Percentiles rank a stretch among this genome's conserved stretches.
phyloP scores from a whole-genome alignment of 768 basidiomycete species.

The Suillus bovinus region DNA sequence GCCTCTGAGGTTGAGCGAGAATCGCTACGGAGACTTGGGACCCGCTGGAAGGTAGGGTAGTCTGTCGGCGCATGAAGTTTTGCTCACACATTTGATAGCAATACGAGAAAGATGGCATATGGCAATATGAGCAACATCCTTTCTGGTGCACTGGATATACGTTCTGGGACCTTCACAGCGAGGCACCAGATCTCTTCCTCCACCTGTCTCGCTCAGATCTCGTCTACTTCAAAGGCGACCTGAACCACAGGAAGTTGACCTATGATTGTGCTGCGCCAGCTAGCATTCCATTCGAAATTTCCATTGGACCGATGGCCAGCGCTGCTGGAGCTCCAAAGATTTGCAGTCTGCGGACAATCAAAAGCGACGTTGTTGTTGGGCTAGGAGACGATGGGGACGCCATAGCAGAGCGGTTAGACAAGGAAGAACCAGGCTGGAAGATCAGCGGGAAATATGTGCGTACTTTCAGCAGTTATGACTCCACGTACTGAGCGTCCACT shows the following conservation, averaged over 20 bases:
- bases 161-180: constrained; percentile 82
- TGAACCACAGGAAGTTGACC: constrained; percentile 90
- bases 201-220: constrained; percentile 88
- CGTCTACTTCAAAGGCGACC: constrained; percentile 92
- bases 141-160: constrained; percentile 98
- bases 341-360: constrained; percentile 87
- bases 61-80: neutral
- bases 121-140: constrained; percentile 92
- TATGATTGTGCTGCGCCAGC: constrained; percentile 87
- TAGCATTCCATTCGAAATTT: constrained; percentile 84
- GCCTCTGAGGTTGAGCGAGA: constrained; percentile 79
- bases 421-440: constrained; percentile 91
- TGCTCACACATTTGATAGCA: constrained; percentile 43
- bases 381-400: constrained; percentile 67
- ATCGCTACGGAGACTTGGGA: constrained; percentile 75
- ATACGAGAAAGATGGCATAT: constrained; percentile 91
- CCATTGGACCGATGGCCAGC: constrained; percentile 92
- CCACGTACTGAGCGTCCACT: constrained; percentile 15
- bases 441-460: constrained; percentile 95
- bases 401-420: constrained; percentile 77
- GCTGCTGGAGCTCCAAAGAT: constrained; percentile 86
- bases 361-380: constrained; percentile 94
- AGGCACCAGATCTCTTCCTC: constrained; percentile 90
- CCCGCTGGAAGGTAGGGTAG: constrained; percentile 79
- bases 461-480: constrained; percentile 17